Evolutionary conservation across 768 basidiomycete genomes (phyloP).

Genomic region (Collybia nuda): DNA sequence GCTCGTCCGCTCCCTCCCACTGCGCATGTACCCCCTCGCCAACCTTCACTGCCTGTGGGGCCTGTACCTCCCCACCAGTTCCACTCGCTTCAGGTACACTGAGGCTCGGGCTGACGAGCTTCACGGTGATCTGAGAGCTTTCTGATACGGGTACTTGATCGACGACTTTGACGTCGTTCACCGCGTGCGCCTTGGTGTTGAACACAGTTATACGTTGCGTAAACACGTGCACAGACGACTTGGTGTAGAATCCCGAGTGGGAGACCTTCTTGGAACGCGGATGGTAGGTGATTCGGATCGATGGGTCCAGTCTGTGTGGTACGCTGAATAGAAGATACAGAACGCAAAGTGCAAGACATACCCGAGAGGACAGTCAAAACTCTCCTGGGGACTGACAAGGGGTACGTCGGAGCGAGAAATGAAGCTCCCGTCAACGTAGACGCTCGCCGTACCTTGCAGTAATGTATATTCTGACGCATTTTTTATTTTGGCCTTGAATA

Average conservation of each 20-base stretch:
- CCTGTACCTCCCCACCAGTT: neutral
- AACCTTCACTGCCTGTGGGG: conserved; percentile 18
- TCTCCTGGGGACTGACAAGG: conserved; percentile 40
- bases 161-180: conserved; percentile 32
- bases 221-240: conserved; percentile 28
- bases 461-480: conserved; percentile 57
- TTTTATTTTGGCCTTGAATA: conserved; percentile 42
- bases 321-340: neutral
- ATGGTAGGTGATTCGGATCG: conserved; percentile 39
- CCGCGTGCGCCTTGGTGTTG: conserved; percentile 32
- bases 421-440: conserved; percentile 59
- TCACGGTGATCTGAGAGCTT: conserved; percentile 38
- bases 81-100: conserved; percentile 1
- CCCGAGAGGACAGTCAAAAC: conserved; percentile 47
- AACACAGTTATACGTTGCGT: conserved; percentile 37
- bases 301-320: conserved; percentile 33
- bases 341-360: conserved; percentile 16
- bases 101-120: conserved; percentile 31
- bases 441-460: conserved; percentile 44
- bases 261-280: conserved; percentile 33
- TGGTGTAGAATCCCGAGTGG: conserved; percentile 32
- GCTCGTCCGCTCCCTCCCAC: conserved; percentile 31
- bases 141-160: conserved; percentile 41
- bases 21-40: conserved; percentile 24
- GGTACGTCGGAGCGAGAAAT: conserved; percentile 47